Evolutionary conservation across 1,284 basidiomycete species (phyloP).

Genomic region (Puccinia polysora): DNA sequence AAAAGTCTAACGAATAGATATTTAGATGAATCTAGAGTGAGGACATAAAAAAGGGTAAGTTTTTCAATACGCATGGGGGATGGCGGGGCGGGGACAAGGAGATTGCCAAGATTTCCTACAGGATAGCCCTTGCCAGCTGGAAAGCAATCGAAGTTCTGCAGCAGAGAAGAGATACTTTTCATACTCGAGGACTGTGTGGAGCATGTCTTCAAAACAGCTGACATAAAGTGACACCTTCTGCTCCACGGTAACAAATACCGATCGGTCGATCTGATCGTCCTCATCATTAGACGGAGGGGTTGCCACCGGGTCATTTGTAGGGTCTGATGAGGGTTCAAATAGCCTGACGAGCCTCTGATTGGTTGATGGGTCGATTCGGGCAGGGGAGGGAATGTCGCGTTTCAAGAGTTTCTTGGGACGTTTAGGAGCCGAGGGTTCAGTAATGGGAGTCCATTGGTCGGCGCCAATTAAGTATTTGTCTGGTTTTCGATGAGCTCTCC

Average conservation of each 20-base stretch:
- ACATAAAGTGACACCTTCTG: slow-evolving; percentile 31
- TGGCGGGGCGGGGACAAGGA: background rate
- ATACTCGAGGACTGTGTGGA: slow-evolving; percentile 18
- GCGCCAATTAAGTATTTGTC: slow-evolving; percentile 13
- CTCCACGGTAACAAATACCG: slow-evolving; percentile 15
- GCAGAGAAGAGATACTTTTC: slow-evolving; percentile 24
- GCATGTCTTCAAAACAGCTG: slow-evolving; percentile 29
- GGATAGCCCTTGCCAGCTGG: slow-evolving; percentile 23
- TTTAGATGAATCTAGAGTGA: slow-evolving; percentile 18
- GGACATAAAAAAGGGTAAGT: background rate
- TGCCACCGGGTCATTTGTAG: background rate
- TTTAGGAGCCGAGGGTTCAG: background rate
- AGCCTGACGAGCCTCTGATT: slow-evolving; percentile 49
- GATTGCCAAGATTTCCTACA: background rate
- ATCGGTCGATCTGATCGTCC: background rate
- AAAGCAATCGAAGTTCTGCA: slow-evolving; percentile 7
- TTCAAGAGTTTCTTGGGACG: background rate
- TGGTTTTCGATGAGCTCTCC: background rate
- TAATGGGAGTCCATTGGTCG: slow-evolving; percentile 24
- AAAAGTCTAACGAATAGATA: slow-evolving; percentile 39
- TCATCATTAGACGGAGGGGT: background rate
- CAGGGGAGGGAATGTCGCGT: slow-evolving; percentile 39
- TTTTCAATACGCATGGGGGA: background rate
- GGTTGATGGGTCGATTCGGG: slow-evolving; percentile 44
- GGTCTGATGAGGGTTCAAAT: slow-evolving; percentile 44